Evolutionary conservation across 2,329 filamentous ascomycete genomes (phyloP).

Genomic region (Botrytis hyacinthi): DNA sequence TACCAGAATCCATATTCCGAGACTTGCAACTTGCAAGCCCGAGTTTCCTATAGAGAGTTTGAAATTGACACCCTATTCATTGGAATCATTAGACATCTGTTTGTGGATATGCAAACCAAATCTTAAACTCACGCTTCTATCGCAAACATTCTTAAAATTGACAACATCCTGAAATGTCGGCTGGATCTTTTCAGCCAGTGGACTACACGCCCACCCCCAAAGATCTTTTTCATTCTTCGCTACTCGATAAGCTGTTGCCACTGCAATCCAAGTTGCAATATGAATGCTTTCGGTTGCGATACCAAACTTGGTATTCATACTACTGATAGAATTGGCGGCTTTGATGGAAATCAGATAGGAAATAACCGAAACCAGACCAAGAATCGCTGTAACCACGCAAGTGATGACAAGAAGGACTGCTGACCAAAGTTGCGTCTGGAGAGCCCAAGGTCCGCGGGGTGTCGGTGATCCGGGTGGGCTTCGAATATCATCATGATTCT

Average conservation of each 20-base stretch:
- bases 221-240: slow-evolving; percentile 29
- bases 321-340: slow-evolving; percentile 24
- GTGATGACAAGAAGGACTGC: slow-evolving; percentile 25
- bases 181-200: slow-evolving; percentile 26
- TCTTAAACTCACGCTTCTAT: slow-evolving; percentile 22
- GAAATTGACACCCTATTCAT: not conserved
- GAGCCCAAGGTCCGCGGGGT: slow-evolving; percentile 9
- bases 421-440: slow-evolving; percentile 21
- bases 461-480: not conserved
- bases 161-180: slow-evolving; percentile 27
- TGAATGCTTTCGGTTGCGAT: slow-evolving; percentile 23
- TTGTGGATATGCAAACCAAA: not conserved
- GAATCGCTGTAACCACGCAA: slow-evolving; percentile 22
- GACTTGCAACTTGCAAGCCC: slow-evolving; percentile 8
- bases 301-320: slow-evolving; percentile 20
- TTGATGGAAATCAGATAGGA: slow-evolving; percentile 25
- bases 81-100: not conserved
- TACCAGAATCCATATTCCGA: slow-evolving; percentile 8
- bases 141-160: slow-evolving; percentile 28
- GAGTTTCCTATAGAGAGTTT: not conserved
- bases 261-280: slow-evolving; percentile 26
- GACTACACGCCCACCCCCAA: slow-evolving; percentile 30
- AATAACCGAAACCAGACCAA: slow-evolving; percentile 24
- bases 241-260: slow-evolving; percentile 26
- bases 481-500: slow-evolving; percentile 1